Evolutionary conservation across 2,329 filamentous ascomycete genomes (phyloP).

Genomic region (Salinomyces thailandicus): DNA sequence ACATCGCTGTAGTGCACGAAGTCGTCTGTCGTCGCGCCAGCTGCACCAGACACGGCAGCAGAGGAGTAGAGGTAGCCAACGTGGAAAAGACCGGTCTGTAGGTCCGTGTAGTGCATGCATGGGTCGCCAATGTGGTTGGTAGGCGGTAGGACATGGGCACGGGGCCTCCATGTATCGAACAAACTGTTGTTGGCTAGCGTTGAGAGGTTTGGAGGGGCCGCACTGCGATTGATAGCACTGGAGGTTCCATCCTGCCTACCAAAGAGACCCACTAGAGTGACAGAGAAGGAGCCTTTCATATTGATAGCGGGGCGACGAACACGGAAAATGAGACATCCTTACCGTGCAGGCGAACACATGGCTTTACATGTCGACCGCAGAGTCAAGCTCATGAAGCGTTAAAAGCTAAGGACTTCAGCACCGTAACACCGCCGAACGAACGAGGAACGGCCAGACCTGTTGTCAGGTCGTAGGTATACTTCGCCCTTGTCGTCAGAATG

Average conservation of each 20-base stretch:
- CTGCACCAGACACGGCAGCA: slow-evolving; percentile 10
- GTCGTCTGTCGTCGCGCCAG: slow-evolving; percentile 31
- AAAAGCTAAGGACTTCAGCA: not conserved
- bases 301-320: not conserved
- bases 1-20: slow-evolving; percentile 34
- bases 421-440: not conserved
- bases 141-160: slow-evolving; percentile 32
- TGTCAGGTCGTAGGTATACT: too few species aligned
- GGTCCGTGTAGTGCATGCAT: slow-evolving; percentile 33
- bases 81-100: slow-evolving; percentile 35
- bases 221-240: slow-evolving; percentile 23
- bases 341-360: too few species aligned
- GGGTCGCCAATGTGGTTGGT: slow-evolving; percentile 31
- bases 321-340: too few species aligned
- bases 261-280: not conserved
- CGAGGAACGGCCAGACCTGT: too few species aligned
- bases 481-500: too few species aligned
- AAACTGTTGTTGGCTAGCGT: slow-evolving; percentile 27
- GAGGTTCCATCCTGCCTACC: not conserved
- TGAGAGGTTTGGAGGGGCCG: slow-evolving; percentile 30
- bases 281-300: not conserved
- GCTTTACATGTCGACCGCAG: too few species aligned
- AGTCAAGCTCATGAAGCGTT: too few species aligned
- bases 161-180: slow-evolving; percentile 25
- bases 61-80: slow-evolving; percentile 32